Base-by-base conservation (phyloP, 352 stramenopile species). In the Phytopythium kandeliae region DNA sequence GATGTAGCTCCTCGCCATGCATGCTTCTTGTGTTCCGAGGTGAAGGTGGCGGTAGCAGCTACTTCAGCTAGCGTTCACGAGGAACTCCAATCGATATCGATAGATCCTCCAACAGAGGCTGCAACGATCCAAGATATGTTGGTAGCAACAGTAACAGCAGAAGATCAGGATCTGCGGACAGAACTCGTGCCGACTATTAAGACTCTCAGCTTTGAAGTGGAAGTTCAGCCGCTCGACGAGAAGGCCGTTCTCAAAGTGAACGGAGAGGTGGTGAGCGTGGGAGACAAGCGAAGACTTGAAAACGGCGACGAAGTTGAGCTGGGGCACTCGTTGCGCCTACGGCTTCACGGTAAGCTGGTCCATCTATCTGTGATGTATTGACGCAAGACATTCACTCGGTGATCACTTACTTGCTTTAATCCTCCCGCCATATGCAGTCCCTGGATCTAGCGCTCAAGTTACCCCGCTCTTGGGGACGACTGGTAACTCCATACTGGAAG, bases 231-330 rank as follows among this genome's bases (percentile, higher is more conserved):
- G 10, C 24, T 77, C 21, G 54, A 79, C 10, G 52, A 55, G 3
- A 65, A 40, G 15, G 71, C 61, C 17, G 60, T 68, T 24, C 54
- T 84, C 8, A 17, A 69, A 7, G 49, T 85, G 25, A 87, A 85
- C 55, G 64, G 67, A 1, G 46, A 48, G 0, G 41, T 50, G 3
- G 25, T 83, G 10, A 43, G 63, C 15, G 57, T 61, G 3, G 35
- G 41, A 3, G 54, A 55, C 30, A 37, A 1, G 33, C 34, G 11
- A 12, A 60, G 67, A 17, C 47, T 87, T 10, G 60, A 67, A 46
- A 71, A 87, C 40, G 70, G 73, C 4, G 76, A 85, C 26, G 63
- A 66, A 26, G 55, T 87, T 26, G 63, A 67, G 26, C 55, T 87
- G 12, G 73, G 71, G 10, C 58, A 57, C 16, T 48, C 49, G 3